A percentile compares a stretch with the other conserved stretches of the same genome.
Conservation (phyloP, 495 filamentous ascomycete species). For the Daldinia loculata region DNA sequence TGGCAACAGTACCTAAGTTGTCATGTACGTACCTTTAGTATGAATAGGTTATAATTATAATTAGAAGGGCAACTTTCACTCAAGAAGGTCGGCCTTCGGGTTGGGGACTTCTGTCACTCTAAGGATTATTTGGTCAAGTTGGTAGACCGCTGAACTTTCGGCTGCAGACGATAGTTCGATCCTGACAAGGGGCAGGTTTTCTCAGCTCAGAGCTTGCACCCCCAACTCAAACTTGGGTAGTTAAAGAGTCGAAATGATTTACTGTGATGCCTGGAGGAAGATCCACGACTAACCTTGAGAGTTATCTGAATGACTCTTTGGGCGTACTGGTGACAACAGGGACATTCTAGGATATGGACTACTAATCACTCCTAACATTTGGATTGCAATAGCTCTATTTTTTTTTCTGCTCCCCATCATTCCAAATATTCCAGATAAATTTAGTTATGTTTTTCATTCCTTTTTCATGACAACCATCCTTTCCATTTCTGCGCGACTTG, state of each 20-base stretch:
- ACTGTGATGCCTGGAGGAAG: neutral
- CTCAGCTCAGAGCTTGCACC: neutral
- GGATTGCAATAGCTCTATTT: neutral
- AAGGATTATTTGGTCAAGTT: conserved; percentile 3
- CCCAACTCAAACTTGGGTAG: conserved; percentile 10
- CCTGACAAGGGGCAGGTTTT: neutral
- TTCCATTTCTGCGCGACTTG: no score
- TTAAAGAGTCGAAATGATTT: conserved; percentile 3
- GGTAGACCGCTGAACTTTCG: neutral
- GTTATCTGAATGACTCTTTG: no score
- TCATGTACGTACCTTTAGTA: neutral
- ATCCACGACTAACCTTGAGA: no score
- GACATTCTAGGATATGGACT: no score
- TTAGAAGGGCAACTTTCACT: neutral
- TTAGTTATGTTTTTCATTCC: no score
- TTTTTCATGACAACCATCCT: neutral
- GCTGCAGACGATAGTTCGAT: conserved; percentile 1
- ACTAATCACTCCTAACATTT: neutral
- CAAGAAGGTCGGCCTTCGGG: neutral
- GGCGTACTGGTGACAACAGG: no score
- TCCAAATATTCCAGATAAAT: no score
- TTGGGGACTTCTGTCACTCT: neutral
- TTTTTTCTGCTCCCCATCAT: neutral
- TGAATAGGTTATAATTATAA: neutral
- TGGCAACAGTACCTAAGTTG: neutral